These are phyloP conservation scores for Cytidiella melzeri DNA, from an alignment of 768 basidiomycete genomes.

Conservation along the genomic window DNA sequence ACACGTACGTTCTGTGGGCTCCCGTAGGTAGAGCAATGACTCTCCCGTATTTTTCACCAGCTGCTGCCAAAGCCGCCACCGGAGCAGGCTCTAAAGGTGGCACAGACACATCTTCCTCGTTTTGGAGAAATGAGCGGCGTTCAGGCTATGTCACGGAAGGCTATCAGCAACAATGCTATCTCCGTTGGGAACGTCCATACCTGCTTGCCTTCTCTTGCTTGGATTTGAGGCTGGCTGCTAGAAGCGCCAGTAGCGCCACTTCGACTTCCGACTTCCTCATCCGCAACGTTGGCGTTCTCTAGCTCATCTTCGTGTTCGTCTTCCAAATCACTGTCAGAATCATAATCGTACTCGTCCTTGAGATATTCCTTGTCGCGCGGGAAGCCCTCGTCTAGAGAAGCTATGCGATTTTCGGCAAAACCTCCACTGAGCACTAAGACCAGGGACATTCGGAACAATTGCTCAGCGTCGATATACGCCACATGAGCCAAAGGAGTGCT, in stretches of 20 bases:
- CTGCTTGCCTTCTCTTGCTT: too few species aligned
- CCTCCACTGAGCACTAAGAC: not conserved
- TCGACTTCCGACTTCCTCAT: too few species aligned
- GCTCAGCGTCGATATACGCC: not conserved
- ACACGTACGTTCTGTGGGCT: not conserved
- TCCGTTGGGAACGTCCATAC: too few species aligned
- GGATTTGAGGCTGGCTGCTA: too few species aligned
- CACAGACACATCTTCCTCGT: too few species aligned
- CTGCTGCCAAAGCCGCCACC: too few species aligned
- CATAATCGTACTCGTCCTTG: not conserved
- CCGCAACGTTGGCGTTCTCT: too few species aligned
- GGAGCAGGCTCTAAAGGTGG: too few species aligned
- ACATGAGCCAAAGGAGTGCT: not conserved
- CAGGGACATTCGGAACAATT: not conserved
- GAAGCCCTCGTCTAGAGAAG: not conserved
- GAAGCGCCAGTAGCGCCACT: too few species aligned
- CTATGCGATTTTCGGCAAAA: not conserved
- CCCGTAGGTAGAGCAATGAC: not conserved
- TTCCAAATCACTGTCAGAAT: slow-evolving; percentile 8
- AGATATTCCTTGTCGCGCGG: not conserved
- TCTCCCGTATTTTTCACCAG: not conserved
- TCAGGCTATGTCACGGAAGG: not conserved
- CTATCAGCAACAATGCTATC: not conserved
- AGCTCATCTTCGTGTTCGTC: too few species aligned
- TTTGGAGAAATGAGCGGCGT: slow-evolving; percentile 9